A percentile compares a stretch with the other conserved stretches of the same genome.
Conservation (phyloP, 352 stramenopile species). For the Globisporangium echinulatum region DNA sequence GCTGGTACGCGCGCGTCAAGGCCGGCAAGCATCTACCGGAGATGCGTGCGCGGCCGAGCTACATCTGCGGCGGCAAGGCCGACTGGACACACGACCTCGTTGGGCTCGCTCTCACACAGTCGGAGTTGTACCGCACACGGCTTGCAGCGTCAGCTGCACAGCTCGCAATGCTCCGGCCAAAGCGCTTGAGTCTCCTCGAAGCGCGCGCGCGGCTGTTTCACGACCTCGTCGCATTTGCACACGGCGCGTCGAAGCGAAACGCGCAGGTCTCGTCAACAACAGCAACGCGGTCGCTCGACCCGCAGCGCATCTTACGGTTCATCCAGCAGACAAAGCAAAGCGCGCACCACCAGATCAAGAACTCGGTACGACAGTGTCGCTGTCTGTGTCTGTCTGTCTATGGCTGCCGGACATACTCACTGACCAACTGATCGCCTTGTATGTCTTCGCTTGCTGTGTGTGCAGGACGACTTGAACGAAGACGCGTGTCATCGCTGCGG, state of each 20-base stretch:
- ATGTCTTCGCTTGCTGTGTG: neutral
- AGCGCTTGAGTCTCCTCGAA: constrained; percentile 48
- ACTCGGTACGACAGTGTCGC: constrained; percentile 34
- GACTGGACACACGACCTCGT: constrained; percentile 51
- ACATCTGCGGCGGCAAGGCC: constrained; percentile 52
- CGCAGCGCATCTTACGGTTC: constrained; percentile 60
- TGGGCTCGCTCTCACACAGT: constrained; percentile 7
- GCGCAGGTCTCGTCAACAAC: constrained; percentile 24
- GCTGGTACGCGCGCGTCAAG: constrained; percentile 47
- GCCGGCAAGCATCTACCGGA: constrained; percentile 40
- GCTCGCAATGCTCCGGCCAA: constrained; percentile 20
- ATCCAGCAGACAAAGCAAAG: constrained; percentile 60
- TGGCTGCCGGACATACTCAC: no score
- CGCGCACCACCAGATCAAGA: constrained; percentile 47
- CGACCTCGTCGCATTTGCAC: constrained; percentile 59
- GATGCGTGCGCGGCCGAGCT: constrained; percentile 50
- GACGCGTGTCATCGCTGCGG: constrained; percentile 73
- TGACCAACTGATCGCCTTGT: neutral
- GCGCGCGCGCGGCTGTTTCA: constrained; percentile 37
- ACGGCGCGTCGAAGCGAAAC: constrained; percentile 68
- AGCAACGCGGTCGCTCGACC: constrained; percentile 33
- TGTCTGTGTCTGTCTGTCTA: neutral
- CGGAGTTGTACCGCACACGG: constrained; percentile 6
- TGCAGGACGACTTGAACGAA: constrained; percentile 74
- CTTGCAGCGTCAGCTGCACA: constrained; percentile 5